A percentile compares a stretch with the other conserved stretches of the same genome.
These are phyloP conservation scores for Citrullus colocynthis DNA, from an alignment of 306 rosid genomes.

Conservation along the genomic window DNA sequence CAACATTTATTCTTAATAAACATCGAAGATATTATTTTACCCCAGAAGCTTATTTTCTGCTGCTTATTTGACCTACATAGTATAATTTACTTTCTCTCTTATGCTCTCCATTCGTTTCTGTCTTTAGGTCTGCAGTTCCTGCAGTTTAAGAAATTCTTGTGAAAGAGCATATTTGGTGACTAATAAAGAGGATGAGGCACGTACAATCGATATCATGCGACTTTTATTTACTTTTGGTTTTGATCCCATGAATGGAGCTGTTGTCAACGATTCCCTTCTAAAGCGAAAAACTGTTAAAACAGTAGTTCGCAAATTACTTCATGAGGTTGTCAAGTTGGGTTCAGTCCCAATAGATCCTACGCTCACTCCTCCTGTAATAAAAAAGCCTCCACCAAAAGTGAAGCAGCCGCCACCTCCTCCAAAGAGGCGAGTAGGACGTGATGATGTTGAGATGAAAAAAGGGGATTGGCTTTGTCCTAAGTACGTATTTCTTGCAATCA, in stretches of 20 bases:
- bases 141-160: constrained; percentile 88
- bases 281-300: constrained; percentile 66
- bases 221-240: constrained; percentile 60
- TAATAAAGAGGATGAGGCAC: constrained; percentile 86
- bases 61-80: neutral
- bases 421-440: constrained; percentile 76
- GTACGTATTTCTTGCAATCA: constrained; percentile 33
- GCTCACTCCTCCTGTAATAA: constrained; percentile 76
- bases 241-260: constrained; percentile 59
- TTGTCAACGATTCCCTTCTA: constrained; percentile 45
- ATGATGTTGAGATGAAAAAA: constrained; percentile 93
- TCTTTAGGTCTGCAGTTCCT: constrained; percentile 92
- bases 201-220: constrained; percentile 81
- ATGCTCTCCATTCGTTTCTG: constrained; percentile 10
- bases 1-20: neutral
- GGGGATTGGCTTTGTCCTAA: constrained; percentile 99
- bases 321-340: constrained; percentile 87
- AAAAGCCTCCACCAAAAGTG: constrained; percentile 78
- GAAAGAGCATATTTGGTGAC: constrained; percentile 71
- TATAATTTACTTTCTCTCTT: neutral
- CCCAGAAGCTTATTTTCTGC: neutral
- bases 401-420: constrained; percentile 95
- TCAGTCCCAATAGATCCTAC: constrained; percentile 91
- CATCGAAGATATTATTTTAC: neutral
- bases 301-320: constrained; percentile 79